Evolutionary conservation across 345 rosid species (phyloP).

Genomic region (Chamaenerion angustifolium): DNA sequence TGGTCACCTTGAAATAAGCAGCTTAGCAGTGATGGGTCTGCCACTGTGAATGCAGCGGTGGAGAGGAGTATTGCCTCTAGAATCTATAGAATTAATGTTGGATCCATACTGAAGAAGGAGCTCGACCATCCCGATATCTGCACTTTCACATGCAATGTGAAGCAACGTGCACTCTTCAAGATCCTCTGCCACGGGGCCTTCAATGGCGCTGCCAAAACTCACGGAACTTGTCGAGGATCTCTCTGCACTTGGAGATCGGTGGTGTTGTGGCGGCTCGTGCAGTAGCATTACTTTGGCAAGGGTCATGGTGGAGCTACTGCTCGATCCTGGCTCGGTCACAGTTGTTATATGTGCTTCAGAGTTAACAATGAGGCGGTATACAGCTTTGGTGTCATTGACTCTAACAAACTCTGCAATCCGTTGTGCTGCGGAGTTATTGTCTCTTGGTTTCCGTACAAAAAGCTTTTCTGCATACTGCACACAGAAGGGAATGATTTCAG

Average conservation of each 20-base stretch:
- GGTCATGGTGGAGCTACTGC: conserved; percentile 46
- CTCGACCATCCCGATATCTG: conserved; percentile 94
- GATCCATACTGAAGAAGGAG: conserved; percentile 93
- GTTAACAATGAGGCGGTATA: conserved; percentile 69
- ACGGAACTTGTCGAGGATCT: conserved; percentile 52
- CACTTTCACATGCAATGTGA: conserved; percentile 93
- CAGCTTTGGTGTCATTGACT: conserved; percentile 79
- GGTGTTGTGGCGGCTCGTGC: conserved; percentile 55
- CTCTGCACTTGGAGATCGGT: conserved; percentile 46
- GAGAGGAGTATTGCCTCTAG: conserved; percentile 70
- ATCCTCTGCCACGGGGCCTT: conserved; percentile 28
- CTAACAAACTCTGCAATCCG: conserved; percentile 86
- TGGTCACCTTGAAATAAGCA: conserved; percentile 67
- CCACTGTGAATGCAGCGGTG: conserved; percentile 63
- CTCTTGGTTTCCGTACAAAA: conserved; percentile 64
- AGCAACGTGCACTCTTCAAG: conserved; percentile 71
- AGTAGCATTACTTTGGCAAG: conserved; percentile 76
- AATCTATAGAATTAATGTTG: conserved; percentile 56
- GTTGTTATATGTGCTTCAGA: conserved; percentile 59
- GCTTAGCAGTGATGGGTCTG: conserved; percentile 45
- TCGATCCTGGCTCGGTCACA: conserved; percentile 45
- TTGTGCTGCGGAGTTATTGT: conserved; percentile 39
- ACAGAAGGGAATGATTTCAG: no score
- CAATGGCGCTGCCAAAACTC: conserved; percentile 32
- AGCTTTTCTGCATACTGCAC: conserved; percentile 87